Evolutionary conservation across 23 red algal species (phyloP).

Genomic region (Agarophyton chilense): DNA sequence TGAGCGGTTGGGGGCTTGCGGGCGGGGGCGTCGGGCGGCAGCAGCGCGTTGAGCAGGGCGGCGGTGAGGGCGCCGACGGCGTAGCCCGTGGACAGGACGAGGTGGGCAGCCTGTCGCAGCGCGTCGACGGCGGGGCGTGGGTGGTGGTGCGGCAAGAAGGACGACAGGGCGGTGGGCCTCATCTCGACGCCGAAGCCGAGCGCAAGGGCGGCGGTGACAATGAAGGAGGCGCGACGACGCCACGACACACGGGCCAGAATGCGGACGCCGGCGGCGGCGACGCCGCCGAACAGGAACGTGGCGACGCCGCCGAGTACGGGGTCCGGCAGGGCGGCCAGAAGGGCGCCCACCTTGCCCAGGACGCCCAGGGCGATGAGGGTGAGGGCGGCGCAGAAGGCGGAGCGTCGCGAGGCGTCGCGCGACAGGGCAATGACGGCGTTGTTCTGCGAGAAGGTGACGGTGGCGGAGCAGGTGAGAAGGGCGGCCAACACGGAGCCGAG

Average conservation of each 20-base stretch:
- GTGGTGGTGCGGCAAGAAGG: constrained; percentile 31
- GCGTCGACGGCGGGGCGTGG: not conserved
- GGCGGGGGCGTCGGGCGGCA: no score
- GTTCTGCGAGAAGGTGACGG: constrained; percentile 87
- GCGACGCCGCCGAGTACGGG: constrained; percentile 80
- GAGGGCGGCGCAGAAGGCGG: constrained; percentile 53
- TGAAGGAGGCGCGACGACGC: constrained; percentile 70
- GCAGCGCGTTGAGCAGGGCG: constrained; percentile 46
- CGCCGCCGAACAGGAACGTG: constrained; percentile 85
- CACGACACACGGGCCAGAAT: constrained; percentile 67
- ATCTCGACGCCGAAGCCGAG: constrained; percentile 69
- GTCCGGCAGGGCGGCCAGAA: constrained; percentile 80
- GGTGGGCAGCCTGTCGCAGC: constrained; percentile 38
- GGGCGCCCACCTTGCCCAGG: constrained; percentile 74
- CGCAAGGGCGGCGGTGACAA: constrained; percentile 49
- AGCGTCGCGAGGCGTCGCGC: constrained; percentile 59
- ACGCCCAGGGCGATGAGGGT: constrained; percentile 73
- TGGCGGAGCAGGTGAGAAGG: constrained; percentile 66
- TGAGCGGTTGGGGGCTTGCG: no score
- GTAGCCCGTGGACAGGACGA: constrained; percentile 68
- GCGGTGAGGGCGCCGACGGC: constrained; percentile 73
- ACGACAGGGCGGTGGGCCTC: constrained; percentile 35
- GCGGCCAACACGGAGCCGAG: constrained; percentile 74
- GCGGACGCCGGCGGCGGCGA: constrained; percentile 71
- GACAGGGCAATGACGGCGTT: constrained; percentile 82